phyloP scores from a whole-genome alignment of 1,284 basidiomycete genomes.

The Sporisorium sorghi region DNA sequence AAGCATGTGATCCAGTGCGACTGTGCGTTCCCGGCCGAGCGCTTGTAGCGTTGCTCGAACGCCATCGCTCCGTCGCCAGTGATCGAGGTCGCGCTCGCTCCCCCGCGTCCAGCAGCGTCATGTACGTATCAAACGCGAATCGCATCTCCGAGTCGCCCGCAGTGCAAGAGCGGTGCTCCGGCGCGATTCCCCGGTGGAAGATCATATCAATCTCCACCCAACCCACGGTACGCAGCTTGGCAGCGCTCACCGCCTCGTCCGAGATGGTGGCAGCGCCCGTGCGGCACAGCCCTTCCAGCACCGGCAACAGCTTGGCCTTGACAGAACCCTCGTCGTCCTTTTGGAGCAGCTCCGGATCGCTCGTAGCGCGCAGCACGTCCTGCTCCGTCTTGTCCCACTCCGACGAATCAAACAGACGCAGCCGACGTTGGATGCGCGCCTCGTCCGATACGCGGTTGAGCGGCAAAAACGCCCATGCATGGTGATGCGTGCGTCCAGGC shows the following conservation, averaged over 20 bases:
- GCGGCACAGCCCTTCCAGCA: slow-evolving; percentile 54
- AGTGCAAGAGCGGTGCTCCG: slow-evolving; percentile 50
- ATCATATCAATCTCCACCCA: slow-evolving; percentile 58
- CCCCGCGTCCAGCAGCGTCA: slow-evolving; percentile 49
- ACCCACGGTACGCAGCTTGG: slow-evolving; percentile 44
- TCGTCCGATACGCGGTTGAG: slow-evolving; percentile 57
- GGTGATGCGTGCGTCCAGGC: slow-evolving; percentile 51
- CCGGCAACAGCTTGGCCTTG: slow-evolving; percentile 33
- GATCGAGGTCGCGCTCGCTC: slow-evolving; percentile 46
- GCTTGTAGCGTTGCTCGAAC: slow-evolving; percentile 3
- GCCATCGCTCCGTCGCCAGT: slow-evolving; percentile 17
- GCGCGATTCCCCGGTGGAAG: slow-evolving; percentile 56
- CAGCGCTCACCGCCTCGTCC: slow-evolving; percentile 27
- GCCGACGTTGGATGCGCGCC: slow-evolving; percentile 30
- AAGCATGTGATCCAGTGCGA: slow-evolving; percentile 14
- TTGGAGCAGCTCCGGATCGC: slow-evolving; percentile 35
- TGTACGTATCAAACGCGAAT: slow-evolving; percentile 55
- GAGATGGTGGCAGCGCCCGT: slow-evolving; percentile 22
- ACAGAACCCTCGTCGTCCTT: slow-evolving; percentile 8
- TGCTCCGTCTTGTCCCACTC: slow-evolving; percentile 58
- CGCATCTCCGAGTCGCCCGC: slow-evolving; percentile 61
- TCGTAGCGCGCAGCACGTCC: slow-evolving; percentile 48
- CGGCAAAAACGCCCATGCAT: slow-evolving; percentile 51
- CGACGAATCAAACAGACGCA: slow-evolving; percentile 47
- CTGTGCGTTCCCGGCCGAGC: slow-evolving; percentile 19